Evolutionary conservation across 495 filamentous ascomycete genomes (phyloP).

Genomic region (Penicillium robsamsonii): DNA sequence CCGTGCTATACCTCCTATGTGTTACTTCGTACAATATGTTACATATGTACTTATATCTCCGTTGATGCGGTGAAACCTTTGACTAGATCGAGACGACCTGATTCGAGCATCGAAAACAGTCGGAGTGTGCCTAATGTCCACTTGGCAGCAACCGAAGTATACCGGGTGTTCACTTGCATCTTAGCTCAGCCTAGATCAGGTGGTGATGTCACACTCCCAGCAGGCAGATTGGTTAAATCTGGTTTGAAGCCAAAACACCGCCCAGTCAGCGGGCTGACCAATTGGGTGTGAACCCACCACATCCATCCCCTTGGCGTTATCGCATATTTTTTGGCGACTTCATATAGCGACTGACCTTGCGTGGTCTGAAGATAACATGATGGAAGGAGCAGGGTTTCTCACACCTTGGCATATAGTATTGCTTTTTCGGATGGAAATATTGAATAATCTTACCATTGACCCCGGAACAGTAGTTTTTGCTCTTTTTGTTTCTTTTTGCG

Average conservation of each 20-base stretch:
- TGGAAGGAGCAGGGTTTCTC: background rate
- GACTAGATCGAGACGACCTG: background rate
- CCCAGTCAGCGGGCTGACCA: background rate
- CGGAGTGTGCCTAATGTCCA: background rate
- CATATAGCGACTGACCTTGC: background rate
- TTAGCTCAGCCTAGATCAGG: background rate
- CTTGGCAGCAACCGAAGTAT: background rate
- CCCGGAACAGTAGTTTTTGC: background rate
- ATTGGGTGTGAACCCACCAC: background rate
- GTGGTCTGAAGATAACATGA: background rate
- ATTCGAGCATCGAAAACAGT: background rate
- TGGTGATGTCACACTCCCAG: conserved; percentile 4
- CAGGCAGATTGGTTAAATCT: background rate
- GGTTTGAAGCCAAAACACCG: background rate
- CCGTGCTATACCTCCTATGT: background rate
- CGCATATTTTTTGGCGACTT: background rate
- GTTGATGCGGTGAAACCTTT: background rate
- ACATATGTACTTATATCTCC: background rate
- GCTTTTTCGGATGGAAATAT: background rate
- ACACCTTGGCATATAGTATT: conserved; percentile 1
- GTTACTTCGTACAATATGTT: background rate
- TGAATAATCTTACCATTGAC: background rate
- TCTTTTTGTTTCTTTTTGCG: background rate
- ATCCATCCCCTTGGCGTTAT: background rate
- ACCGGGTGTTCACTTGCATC: background rate